Evolutionary conservation across 495 filamentous ascomycete species (phyloP).

Genomic region (Hyaloscypha variabilis): DNA sequence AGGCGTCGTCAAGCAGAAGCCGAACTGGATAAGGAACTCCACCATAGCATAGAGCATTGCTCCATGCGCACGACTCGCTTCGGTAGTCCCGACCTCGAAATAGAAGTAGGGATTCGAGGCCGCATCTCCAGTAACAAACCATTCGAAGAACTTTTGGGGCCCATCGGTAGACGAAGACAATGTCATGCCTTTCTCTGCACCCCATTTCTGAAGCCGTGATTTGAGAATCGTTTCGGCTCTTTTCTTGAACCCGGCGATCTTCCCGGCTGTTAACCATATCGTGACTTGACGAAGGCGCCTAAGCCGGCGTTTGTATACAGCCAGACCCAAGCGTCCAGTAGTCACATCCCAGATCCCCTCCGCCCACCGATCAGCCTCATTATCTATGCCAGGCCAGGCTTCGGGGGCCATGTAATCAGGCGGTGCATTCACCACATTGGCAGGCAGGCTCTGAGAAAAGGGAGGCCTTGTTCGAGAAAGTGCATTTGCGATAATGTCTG

Average conservation of each 20-base stretch:
- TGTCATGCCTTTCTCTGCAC: slow-evolving; percentile 3
- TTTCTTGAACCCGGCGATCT: slow-evolving; percentile 5
- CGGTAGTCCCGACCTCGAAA: slow-evolving; percentile 1
- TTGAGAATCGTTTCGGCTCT: not conserved
- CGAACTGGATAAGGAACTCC: slow-evolving; percentile 2
- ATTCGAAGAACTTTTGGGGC: slow-evolving; percentile 7
- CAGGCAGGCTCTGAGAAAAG: slow-evolving; percentile 6
- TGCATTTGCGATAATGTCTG: slow-evolving; percentile 6
- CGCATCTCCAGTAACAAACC: not conserved
- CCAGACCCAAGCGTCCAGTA: slow-evolving; percentile 1
- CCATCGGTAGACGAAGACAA: not conserved
- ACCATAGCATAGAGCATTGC: slow-evolving; percentile 6
- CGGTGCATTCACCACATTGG: slow-evolving; percentile 5
- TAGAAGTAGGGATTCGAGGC: not conserved
- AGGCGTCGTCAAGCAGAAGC: not conserved
- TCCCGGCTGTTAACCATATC: slow-evolving; percentile 1
- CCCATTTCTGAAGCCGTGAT: slow-evolving; percentile 5
- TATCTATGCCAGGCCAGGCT: slow-evolving; percentile 8
- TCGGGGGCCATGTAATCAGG: slow-evolving; percentile 1
- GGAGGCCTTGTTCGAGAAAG: slow-evolving; percentile 7
- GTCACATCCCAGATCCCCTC: slow-evolving; percentile 5
- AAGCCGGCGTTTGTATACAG: slow-evolving; percentile 6
- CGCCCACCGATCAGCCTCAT: slow-evolving; percentile 8
- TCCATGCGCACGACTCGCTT: not conserved
- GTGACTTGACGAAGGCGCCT: slow-evolving; percentile 4